phyloP scores from a whole-genome alignment of 192 early-diverging fungal genomes.

The Linnemannia schmuckeri region DNA sequence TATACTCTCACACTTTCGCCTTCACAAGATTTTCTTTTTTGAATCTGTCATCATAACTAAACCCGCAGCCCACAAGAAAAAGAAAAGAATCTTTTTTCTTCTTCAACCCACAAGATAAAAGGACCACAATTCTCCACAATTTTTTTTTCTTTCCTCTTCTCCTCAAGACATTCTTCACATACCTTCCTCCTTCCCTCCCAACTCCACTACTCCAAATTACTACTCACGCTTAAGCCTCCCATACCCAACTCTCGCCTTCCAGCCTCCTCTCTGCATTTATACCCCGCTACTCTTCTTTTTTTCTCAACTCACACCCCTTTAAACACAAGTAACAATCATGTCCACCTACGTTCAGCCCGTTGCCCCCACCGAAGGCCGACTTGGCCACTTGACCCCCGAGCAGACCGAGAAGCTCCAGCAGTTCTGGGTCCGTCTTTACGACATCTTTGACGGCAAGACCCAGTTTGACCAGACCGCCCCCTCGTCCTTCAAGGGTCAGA shows the following conservation, averaged over 20 bases:
- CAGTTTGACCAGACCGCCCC: slow-evolving; percentile 52
- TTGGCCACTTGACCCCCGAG: slow-evolving; percentile 60
- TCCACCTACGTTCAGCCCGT: slow-evolving; percentile 54
- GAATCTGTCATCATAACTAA: background rate
- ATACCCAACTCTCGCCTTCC: background rate
- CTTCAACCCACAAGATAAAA: slow-evolving; percentile 5
- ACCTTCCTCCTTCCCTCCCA: background rate
- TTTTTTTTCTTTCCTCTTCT: slow-evolving; percentile 15
- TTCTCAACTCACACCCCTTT: background rate
- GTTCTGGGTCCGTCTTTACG: slow-evolving; percentile 58
- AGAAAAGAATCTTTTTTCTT: background rate
- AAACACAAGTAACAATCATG: slow-evolving; percentile 10
- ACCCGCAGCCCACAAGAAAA: background rate
- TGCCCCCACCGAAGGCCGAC: slow-evolving; percentile 47
- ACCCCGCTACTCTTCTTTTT: background rate
- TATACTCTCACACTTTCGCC: background rate
- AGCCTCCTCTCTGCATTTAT: background rate
- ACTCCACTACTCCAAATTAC: slow-evolving; percentile 26
- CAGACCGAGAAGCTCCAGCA: slow-evolving; percentile 60
- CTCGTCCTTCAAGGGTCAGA: slow-evolving; percentile 56
- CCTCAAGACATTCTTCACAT: slow-evolving; percentile 42
- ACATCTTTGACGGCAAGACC: slow-evolving; percentile 59
- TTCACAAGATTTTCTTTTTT: background rate
- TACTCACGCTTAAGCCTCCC: slow-evolving; percentile 24
- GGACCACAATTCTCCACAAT: background rate